Evolutionary conservation across 2,329 filamentous ascomycete species (phyloP), one percentile per base, ranked within the genome.

Genomic region (Gliomastix tumulicola): DNA sequence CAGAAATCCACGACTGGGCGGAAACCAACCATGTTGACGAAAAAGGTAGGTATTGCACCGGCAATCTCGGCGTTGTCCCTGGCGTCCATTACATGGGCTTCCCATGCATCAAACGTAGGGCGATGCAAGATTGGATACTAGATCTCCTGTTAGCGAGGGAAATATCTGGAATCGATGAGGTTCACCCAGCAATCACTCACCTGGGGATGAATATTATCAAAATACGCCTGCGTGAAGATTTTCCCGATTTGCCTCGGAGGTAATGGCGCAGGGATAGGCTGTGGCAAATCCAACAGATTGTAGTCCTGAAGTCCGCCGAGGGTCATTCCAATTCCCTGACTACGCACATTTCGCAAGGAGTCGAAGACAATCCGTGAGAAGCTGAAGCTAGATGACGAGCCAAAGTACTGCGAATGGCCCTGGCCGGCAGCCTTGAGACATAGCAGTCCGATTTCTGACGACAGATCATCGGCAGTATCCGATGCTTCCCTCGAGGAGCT

Each of bases 121-220:
- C 48, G 41, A 36, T 63, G 60, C 2, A 63, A 43, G 35, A 62
- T 61, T 0, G 57, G 58, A 33, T 27, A 27, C 23, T 27, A 12
- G 23, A n/a, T 27, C 23, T 27, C 23, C 15, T 27, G 23, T 27
- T 4, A 27, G 23, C 15, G 15, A 27, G 12, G 6, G 12, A 27
- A 12, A 27, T 27, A 12, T 27, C 4, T 27, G 4, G 6, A 27
- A 27, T 6, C 12, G 12, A 6, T 27, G 12, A 27, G 4, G 23
- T 32, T 9, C 32, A 30, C 32, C 23, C 27, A 20, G 3, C 7
- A 27, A 11, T 27, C 15, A 15, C 23, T 27, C 23, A 60, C 62
- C 34, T 62, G 57, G 1, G 54, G 44, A 31, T 62, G 57, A 12
- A 63, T 56, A 18, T 59, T 57, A 20, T 55, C 42, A 38, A 63